Conservation (phyloP, 2,329 filamentous ascomycete species). For the Seiridium unicorne region DNA sequence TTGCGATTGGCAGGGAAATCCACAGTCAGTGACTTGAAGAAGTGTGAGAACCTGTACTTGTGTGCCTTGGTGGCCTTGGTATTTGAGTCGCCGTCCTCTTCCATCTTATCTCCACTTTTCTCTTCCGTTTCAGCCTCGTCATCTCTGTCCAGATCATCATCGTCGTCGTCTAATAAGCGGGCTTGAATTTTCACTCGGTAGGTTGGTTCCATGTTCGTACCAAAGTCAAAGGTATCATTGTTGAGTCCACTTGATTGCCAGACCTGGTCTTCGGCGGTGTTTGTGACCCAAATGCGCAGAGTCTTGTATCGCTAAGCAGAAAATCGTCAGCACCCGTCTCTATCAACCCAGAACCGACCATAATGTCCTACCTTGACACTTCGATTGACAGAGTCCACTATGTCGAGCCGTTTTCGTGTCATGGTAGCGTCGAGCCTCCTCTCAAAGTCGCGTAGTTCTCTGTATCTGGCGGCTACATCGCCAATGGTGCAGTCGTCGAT, state of each 20-base stretch:
- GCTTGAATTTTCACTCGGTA: conserved; percentile 94
- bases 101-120: conserved; percentile 54
- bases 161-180: conserved; percentile 70
- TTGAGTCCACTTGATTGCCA: conserved; percentile 77
- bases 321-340: conserved; percentile 9
- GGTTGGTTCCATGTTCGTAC: conserved; percentile 71
- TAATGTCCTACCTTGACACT: conserved; percentile 60
- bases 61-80: conserved; percentile 38
- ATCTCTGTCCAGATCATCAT: conserved; percentile 42
- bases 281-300: conserved; percentile 90
- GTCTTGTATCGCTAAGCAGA: conserved; percentile 68
- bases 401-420: conserved; percentile 89
- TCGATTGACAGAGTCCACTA: conserved; percentile 76
- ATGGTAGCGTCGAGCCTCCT: conserved; percentile 86
- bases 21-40: conserved; percentile 77
- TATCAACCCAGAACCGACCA: background rate
- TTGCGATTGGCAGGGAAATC: conserved; percentile 66
- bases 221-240: conserved; percentile 79
- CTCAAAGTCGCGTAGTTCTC: conserved; percentile 81
- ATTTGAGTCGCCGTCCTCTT: conserved; percentile 48
- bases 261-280: conserved; percentile 89
- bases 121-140: conserved; percentile 48
- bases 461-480: conserved; percentile 80
- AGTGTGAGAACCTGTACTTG: conserved; percentile 67
- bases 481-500: conserved; percentile 80